Conservation (phyloP, 2,329 filamentous ascomycete genomes). For the Colletotrichum higginsianum region DNA sequence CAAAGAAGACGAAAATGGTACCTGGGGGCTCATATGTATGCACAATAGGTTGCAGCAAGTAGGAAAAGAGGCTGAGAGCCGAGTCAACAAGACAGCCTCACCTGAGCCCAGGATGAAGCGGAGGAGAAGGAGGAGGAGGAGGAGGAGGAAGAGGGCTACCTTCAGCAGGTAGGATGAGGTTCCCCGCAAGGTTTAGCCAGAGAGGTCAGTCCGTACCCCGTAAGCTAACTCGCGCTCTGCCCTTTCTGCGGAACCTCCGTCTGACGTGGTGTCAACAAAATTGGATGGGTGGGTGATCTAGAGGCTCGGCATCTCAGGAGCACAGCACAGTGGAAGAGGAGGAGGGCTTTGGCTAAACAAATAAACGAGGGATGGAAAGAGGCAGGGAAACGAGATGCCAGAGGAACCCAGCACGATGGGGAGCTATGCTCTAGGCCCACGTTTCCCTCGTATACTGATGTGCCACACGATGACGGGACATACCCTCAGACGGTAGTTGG, state of each 20-base stretch:
- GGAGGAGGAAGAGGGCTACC: not conserved
- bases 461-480: conserved; percentile 24
- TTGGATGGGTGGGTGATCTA: not conserved
- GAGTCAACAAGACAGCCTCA: conserved; percentile 35
- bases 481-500: conserved; percentile 31
- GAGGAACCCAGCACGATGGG: conserved; percentile 30
- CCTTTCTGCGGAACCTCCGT: conserved; percentile 20
- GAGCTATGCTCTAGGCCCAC: conserved; percentile 28
- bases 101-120: conserved; percentile 10
- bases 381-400: conserved; percentile 11
- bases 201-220: conserved; percentile 22
- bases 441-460: conserved; percentile 24
- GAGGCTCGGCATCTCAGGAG: conserved; percentile 13
- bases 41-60: conserved; percentile 24
- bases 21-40: conserved; percentile 38
- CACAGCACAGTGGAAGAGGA: not conserved
- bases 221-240: conserved; percentile 22
- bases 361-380: not conserved
- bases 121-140: not conserved
- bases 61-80: conserved; percentile 34
- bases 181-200: conserved; percentile 26
- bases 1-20: conserved; percentile 29
- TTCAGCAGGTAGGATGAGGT: conserved; percentile 15
- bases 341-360: conserved; percentile 19
- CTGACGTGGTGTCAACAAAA: conserved; percentile 33